phyloP scores from a whole-genome alignment of 257 asterid genomes.

The Solanum pimpinellifolium region DNA sequence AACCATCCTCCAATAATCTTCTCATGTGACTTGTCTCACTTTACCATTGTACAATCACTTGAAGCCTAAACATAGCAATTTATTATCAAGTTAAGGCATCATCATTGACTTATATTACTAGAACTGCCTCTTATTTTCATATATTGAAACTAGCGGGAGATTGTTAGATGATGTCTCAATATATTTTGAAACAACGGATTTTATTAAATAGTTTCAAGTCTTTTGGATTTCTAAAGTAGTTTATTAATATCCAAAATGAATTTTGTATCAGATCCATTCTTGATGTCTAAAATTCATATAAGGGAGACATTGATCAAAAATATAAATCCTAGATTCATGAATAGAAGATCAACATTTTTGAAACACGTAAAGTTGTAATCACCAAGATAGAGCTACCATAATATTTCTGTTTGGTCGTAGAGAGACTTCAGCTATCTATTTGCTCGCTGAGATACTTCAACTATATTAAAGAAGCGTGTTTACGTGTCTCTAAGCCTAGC shows the following conservation, averaged over 20 bases:
- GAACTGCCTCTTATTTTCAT: neutral
- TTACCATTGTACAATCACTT: neutral
- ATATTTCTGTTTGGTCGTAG: neutral
- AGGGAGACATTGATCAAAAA: neutral
- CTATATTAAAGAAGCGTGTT: neutral
- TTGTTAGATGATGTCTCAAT: neutral
- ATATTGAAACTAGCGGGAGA: neutral
- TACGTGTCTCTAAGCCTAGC: neutral
- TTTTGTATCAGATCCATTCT: neutral
- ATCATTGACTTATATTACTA: neutral
- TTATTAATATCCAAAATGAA: neutral
- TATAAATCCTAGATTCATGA: neutral
- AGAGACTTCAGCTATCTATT: neutral
- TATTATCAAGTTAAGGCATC: neutral
- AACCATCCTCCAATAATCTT: neutral
- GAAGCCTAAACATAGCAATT: neutral
- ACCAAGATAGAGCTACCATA: neutral
- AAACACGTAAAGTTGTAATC: neutral
- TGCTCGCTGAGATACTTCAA: neutral
- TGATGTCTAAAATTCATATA: neutral
- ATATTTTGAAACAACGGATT: neutral
- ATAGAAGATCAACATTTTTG: neutral
- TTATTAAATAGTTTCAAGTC: neutral
- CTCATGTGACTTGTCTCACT: neutral
- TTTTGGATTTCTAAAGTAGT: neutral